Conservation (phyloP, 75 land plant species). For the Chamaecyparis obtusa region DNA sequence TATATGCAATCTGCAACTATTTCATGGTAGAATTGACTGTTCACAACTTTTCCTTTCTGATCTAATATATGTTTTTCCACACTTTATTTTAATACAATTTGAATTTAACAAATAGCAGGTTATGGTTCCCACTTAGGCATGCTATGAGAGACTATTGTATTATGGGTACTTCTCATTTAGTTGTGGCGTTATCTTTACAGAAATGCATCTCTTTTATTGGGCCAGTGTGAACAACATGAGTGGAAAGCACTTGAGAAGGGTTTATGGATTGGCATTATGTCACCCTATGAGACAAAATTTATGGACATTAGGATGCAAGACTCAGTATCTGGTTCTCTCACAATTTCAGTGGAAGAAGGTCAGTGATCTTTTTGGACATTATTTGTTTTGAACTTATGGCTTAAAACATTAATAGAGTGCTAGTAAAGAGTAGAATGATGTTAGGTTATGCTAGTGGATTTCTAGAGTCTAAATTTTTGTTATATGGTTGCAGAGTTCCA, state of each 20-base stretch:
- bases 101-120: not conserved
- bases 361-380: not conserved
- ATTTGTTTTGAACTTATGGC: not conserved
- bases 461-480: not conserved
- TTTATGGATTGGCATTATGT: slow-evolving; percentile 56
- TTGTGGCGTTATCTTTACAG: slow-evolving; percentile 30
- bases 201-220: slow-evolving; percentile 65
- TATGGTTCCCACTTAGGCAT: not conserved
- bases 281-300: slow-evolving; percentile 66
- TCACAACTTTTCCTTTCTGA: no score
- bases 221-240: slow-evolving; percentile 63
- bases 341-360: slow-evolving; percentile 78
- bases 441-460: slow-evolving; percentile 1
- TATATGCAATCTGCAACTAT: no score
- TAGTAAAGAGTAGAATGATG: no score
- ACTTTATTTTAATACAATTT: no score
- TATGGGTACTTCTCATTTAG: not conserved
- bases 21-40: no score
- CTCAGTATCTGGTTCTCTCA: slow-evolving; percentile 32
- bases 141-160: not conserved
- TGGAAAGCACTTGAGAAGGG: slow-evolving; percentile 77
- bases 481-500: slow-evolving; percentile 50
- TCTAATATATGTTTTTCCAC: no score
- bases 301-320: slow-evolving; percentile 63
- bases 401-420: not conserved